phyloP scores from a whole-genome alignment of 2,329 filamentous ascomycete species.

The Chalara sp. region DNA sequence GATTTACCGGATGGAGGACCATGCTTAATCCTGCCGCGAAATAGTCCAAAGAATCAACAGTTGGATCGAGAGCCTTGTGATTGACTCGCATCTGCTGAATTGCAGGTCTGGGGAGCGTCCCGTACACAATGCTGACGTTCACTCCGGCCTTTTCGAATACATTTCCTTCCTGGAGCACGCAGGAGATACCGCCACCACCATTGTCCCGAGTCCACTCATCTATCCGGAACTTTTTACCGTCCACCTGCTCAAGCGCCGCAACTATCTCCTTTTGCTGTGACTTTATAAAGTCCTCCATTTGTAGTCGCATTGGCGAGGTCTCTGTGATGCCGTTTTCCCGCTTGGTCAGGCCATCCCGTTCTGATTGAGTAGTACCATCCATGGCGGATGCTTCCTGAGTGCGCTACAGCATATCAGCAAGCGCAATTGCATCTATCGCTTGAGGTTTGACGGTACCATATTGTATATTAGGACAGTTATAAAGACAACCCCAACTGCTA shows the following conservation, averaged over 20 bases:
- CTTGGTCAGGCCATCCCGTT: conserved; percentile 76
- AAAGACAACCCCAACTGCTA: conserved; percentile 41
- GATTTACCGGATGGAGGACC: conserved; percentile 89
- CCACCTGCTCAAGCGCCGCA: conserved; percentile 71
- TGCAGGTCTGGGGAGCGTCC: conserved; percentile 76
- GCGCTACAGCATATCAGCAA: conserved; percentile 19
- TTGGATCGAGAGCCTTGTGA: conserved; percentile 79
- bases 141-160: conserved; percentile 98
- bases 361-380: conserved; percentile 68
- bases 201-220: conserved; percentile 85
- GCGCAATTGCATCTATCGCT: conserved; percentile 2
- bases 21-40: conserved; percentile 91
- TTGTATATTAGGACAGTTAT: conserved; percentile 41
- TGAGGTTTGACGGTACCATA: conserved; percentile 32
- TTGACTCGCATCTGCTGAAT: conserved; percentile 92
- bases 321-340: conserved; percentile 68
- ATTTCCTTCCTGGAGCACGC: conserved; percentile 90
- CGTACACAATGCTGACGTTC: conserved; percentile 92
- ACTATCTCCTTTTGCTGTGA: conserved; percentile 88
- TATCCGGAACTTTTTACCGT: conserved; percentile 72
- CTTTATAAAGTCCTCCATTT: conserved; percentile 96
- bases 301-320: conserved; percentile 88
- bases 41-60: conserved; percentile 81
- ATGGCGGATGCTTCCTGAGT: conserved; percentile 33
- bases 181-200: conserved; percentile 89